Evolutionary conservation across 805 yeast species (phyloP), one percentile per base, ranked within the genome.

Genomic region (Saccharomycopsis sp.): DNA sequence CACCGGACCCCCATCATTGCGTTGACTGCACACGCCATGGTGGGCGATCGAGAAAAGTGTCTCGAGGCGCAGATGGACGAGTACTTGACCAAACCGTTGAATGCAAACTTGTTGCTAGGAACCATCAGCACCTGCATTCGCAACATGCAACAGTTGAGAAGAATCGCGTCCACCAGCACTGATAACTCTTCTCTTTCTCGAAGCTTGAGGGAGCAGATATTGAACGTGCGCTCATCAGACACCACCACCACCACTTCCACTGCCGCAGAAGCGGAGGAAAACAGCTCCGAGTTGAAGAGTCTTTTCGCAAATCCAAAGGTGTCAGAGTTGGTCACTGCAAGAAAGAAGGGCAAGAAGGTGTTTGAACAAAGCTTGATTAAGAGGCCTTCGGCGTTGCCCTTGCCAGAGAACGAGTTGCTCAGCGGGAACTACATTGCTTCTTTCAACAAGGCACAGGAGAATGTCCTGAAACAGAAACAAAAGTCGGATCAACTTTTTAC

Each of bases 1-100:
- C 76, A 80, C 46, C 69, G 94, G 44, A 80, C 89, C 1, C 95
- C 95, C 16, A 85, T 85, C 51, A 84, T 85, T 53, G 95, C 95
- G 2, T 67, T 85, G 44, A 86, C 95, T 0, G 95, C 95, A 0
- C 95, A 85, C 59, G 95, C 95, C 3, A 86, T 85, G 95, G 67
- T 85, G 64, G 95, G 95, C 36, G 95, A 86, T 59, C 66, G 95
- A 38, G 95, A 85, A 56, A 70, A 81, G 52, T 84, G 94, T 45
- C 65, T 85, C 59, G 82, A 82, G 48, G 87, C 87, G 30, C 94
- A 87, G 48, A 85, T 85, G 95, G 95, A 85, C 59, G 95, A 86
- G 57, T 85, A 86, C 55, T 72, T 85, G 36, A 80, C 92, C 8
- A 85, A 85, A 58, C 95, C 95, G 1, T 67, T 85, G 59, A 86